Evolutionary conservation across 768 basidiomycete species (phyloP), one percentile per base, ranked within the genome.

Genomic region (Hygrocybe punicea): DNA sequence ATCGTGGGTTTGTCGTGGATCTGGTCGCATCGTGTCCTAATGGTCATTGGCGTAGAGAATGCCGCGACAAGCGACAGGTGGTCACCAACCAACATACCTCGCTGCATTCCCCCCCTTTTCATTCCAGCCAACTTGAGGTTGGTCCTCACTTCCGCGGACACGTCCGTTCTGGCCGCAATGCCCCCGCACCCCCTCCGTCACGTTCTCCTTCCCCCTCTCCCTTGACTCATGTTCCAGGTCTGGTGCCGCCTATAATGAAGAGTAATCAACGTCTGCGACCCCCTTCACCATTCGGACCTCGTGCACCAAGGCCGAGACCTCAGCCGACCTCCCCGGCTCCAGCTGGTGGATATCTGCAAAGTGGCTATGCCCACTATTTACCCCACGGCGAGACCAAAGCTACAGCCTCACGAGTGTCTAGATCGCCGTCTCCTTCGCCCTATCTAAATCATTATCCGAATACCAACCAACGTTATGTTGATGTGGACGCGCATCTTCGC

Each of bases 151-250:
- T 24, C 10, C 29, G 47, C 19, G 36, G 11, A 29, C 53, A n/a
- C 14, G 10, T 25, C 21, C 53, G 21, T 19, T 55, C 33, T 13
- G 19, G 23, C 44, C 34, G 56, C 13, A 17, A 23, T 14, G 21
- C 46, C n/a, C 51, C 55, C 61, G 51, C 50, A 29, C 58, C 56
- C 33, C 40, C 55, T 58, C 47, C 53, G 6, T 58, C 56, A 5
- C 53, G 36, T 52, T 59, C 71, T 23, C 59, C 64, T 37, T 60
- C 64, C 52, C 54, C 62, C 24, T 48, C 58, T 23, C 39, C 61
- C 4, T 40, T 53, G 19, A 7, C 24, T 48, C 46, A 11, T 9
- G 19, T 24, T 23, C 35, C 35, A 17, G 7, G 11, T 49, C 14
- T 49, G n/a, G 45, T 46, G 16, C 47, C 47, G 5, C 47, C 55